A percentile compares a stretch with the other conserved stretches of the same genome.
Evolutionary conservation across 495 filamentous ascomycete species (phyloP).

Genomic region (Lasiosphaeria miniovina): DNA sequence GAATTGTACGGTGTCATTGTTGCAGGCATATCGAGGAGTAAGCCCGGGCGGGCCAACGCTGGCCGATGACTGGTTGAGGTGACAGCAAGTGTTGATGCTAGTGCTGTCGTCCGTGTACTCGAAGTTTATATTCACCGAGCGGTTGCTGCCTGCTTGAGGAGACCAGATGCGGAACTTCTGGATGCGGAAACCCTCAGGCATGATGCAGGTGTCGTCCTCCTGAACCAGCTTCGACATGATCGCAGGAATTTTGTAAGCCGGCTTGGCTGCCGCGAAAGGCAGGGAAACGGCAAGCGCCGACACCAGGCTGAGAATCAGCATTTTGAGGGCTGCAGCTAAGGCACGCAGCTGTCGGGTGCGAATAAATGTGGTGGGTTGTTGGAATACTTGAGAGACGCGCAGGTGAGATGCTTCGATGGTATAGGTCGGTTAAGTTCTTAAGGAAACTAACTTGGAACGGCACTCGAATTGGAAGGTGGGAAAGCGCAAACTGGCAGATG

Average conservation of each 20-base stretch:
- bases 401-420: too few relatives aligned
- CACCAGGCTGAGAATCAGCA: not conserved
- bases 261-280: slow-evolving; percentile 12
- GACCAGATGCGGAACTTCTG: slow-evolving; percentile 21
- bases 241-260: slow-evolving; percentile 15
- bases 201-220: slow-evolving; percentile 19
- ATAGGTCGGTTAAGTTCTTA: too few relatives aligned
- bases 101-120: slow-evolving; percentile 24
- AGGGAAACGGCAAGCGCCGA: slow-evolving; percentile 14
- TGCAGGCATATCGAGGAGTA: slow-evolving; percentile 27
- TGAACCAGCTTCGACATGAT: slow-evolving; percentile 5
- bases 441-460: too few relatives aligned
- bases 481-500: too few relatives aligned
- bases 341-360: not conserved
- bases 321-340: not conserved
- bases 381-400: too few relatives aligned
- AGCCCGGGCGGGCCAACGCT: slow-evolving; percentile 23
- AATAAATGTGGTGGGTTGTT: not conserved
- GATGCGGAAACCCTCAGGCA: slow-evolving; percentile 24
- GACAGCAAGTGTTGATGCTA: slow-evolving; percentile 26
- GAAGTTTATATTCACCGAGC: slow-evolving; percentile 19
- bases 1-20: slow-evolving; percentile 43
- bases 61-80: slow-evolving; percentile 26
- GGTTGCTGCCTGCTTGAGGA: slow-evolving; percentile 17
- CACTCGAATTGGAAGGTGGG: too few relatives aligned